Evolutionary conservation across 2,329 filamentous ascomycete genomes (phyloP).

Genomic region (Scopulariopsis brevicaulis): DNA sequence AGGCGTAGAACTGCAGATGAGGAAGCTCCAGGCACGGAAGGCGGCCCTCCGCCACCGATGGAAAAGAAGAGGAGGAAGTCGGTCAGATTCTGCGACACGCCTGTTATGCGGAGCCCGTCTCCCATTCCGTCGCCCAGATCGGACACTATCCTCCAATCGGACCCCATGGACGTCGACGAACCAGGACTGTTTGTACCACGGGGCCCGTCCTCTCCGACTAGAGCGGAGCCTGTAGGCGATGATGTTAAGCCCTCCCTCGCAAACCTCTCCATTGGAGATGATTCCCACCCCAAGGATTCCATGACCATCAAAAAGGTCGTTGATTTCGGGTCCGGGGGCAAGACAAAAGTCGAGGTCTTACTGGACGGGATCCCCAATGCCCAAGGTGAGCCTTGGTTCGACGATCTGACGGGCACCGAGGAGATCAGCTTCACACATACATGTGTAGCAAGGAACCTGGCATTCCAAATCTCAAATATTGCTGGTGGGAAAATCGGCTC

Average conservation of each 20-base stretch:
- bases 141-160: neutral
- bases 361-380: constrained; percentile 7
- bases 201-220: neutral
- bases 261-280: neutral
- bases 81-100: constrained; percentile 13
- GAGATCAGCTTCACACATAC: constrained; percentile 20
- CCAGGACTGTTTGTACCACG: neutral
- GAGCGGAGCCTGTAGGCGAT: neutral
- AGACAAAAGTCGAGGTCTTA: constrained; percentile 4
- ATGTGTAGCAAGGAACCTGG: constrained; percentile 20
- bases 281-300: neutral
- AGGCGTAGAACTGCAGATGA: neutral
- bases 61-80: constrained; percentile 13
- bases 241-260: neutral
- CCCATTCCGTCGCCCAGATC: neutral
- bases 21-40: neutral
- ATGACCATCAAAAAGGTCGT: constrained; percentile 4
- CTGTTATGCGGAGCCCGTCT: neutral
- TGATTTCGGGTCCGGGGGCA: constrained; percentile 4
- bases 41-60: neutral
- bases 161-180: neutral
- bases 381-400: constrained; percentile 13
- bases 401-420: constrained; percentile 12
- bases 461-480: neutral
- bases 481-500: constrained; percentile 4